phyloP scores from a whole-genome alignment of 2,329 filamentous ascomycete species.

The Cladosporium sp. region DNA sequence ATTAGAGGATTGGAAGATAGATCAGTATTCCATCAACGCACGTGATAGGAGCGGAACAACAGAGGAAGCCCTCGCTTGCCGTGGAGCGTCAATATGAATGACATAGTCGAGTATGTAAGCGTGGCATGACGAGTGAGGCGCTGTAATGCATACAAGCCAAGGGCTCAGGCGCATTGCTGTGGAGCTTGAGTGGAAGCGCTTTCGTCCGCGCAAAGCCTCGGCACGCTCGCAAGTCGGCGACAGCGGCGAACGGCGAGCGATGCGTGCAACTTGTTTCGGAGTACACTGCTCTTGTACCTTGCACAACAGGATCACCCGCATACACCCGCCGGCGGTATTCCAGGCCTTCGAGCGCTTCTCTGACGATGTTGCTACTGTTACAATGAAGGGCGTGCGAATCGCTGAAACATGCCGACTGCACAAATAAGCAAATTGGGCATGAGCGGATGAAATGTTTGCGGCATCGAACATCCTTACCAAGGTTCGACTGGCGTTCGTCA shows the following conservation, averaged over 20 bases:
- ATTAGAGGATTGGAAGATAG: not conserved
- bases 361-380: not conserved
- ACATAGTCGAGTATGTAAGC: not conserved
- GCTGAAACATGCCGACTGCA: not conserved
- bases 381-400: not conserved
- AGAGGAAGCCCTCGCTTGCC: not conserved
- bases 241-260: not conserved
- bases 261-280: not conserved
- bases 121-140: not conserved
- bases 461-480: not conserved
- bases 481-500: not conserved
- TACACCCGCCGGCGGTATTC: not conserved
- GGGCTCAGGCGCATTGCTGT: not conserved
- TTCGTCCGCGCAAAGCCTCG: not conserved
- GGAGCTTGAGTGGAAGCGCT: no score
- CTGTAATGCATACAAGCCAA: not conserved
- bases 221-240: not conserved
- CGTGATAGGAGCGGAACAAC: no score
- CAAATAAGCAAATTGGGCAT: not conserved
- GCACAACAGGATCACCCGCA: not conserved
- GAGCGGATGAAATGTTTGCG: not conserved
- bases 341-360: not conserved
- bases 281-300: not conserved
- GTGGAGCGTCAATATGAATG: not conserved
- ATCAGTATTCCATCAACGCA: not conserved